Percentiles rank a stretch among this genome's conserved stretches.
These are phyloP conservation scores for Anthoceros angustus DNA, from an alignment of 225 moss, liverwort and hornwort genomes.

Conservation along the genomic window DNA sequence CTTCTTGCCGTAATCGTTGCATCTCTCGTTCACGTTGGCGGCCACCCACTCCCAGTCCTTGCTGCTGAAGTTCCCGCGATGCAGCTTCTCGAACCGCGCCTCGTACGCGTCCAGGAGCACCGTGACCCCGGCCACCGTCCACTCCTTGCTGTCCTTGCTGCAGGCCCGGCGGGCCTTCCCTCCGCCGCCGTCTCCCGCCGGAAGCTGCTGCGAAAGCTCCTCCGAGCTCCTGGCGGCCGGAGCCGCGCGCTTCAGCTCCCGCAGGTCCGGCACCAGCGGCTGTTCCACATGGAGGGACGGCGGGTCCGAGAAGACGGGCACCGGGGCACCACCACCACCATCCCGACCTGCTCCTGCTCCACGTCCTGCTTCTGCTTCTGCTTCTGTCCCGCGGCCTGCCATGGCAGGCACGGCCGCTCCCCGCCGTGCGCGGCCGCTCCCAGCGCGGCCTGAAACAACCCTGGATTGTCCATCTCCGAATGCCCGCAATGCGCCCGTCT, in stretches of 20 bases:
- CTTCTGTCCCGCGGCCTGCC: not conserved
- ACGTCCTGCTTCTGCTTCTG: too few species aligned
- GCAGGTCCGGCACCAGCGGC: not conserved
- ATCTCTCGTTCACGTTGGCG: slow-evolving; percentile 13
- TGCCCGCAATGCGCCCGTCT: not conserved
- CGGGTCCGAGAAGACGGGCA: not conserved
- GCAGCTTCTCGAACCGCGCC: slow-evolving; percentile 14
- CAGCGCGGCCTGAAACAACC: slow-evolving; percentile 1
- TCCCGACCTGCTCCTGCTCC: not conserved
- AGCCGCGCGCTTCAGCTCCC: not conserved
- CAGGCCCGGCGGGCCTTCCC: not conserved
- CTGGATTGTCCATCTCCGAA: not conserved
- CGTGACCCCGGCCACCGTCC: slow-evolving; percentile 14
- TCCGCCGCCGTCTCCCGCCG: not conserved
- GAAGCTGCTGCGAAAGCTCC: not conserved
- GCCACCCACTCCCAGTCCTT: slow-evolving; percentile 25
- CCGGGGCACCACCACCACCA: not conserved
- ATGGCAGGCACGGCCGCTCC: not conserved
- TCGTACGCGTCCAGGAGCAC: slow-evolving; percentile 21
- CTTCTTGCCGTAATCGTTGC: slow-evolving; percentile 8
- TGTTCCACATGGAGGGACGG: slow-evolving; percentile 2
- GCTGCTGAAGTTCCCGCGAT: slow-evolving; percentile 17
- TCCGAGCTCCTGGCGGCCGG: not conserved
- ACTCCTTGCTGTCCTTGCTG: slow-evolving; percentile 11
- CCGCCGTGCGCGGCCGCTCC: not conserved